Evolutionary conservation across 2,329 filamentous ascomycete species (phyloP).

Genomic region (Sporothrix schenckii): DNA sequence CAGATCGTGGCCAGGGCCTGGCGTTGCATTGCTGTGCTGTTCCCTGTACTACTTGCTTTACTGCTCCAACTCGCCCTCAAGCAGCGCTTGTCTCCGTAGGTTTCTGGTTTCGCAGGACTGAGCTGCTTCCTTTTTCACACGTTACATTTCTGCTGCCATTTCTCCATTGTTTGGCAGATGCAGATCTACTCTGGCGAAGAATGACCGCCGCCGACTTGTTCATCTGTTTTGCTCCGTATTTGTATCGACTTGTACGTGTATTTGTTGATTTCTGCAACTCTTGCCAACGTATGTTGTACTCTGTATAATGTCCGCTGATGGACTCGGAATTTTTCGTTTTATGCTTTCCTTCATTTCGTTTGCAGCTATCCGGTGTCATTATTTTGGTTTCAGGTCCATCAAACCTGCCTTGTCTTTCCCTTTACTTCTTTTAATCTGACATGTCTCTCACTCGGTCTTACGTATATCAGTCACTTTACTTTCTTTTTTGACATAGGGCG

Average conservation of each 20-base stretch:
- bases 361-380: not conserved
- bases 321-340: not conserved
- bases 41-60: not conserved
- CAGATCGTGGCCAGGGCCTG: slow-evolving; percentile 21
- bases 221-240: not conserved
- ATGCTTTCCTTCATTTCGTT: slow-evolving; percentile 5
- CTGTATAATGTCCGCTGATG: not conserved
- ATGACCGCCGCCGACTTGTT: not conserved
- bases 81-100: slow-evolving; percentile 6
- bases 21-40: not conserved
- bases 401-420: not conserved
- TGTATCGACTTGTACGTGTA: no score
- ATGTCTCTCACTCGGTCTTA: slow-evolving; percentile 19
- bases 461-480: not conserved
- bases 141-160: not conserved
- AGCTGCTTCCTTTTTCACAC: not conserved
- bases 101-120: slow-evolving; percentile 15
- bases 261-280: no score
- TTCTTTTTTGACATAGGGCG: not conserved
- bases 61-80: not conserved
- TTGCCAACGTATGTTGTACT: no score
- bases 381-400: slow-evolving; percentile 1
- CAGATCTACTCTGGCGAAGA: not conserved
- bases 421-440: not conserved
- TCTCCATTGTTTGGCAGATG: no score